Evolutionary conservation across 805 yeast genomes (phyloP), one percentile per base, ranked within the genome.

Genomic region (Scheffersomyces stipitis): DNA sequence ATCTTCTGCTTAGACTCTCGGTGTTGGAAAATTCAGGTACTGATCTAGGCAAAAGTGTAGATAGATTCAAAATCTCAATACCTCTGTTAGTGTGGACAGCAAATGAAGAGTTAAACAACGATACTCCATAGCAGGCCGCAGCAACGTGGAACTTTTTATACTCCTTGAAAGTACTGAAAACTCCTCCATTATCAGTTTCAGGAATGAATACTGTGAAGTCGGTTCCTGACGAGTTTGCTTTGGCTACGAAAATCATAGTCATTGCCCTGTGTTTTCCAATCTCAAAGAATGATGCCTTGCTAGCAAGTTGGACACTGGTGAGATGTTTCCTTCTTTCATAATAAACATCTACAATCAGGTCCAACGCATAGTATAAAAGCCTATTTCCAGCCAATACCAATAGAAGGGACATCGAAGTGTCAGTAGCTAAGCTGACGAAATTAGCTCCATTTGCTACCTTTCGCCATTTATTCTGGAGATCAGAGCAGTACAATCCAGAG

Each of bases 211-310:
- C 83, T 60, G 73, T 83, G 70, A 78, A 82, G 58, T 47, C 63
- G 33, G 71, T 75, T 9, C 62, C 47, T 10, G 62, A 62, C 24
- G 75, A 69, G 34, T 56, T 60, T 61, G 64, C 71, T 51, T 75
- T 78, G 60, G 80, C 76, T 57, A 71, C 75, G 50, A 73, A 76
- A 38, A 81, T 58, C 72, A 77, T 69, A 28, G 69, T 76, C 44
- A 78, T 69, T 57, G 78, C 80, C 40, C 80, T 72, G 53, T 89
- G 87, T 20, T 70, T 75, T 0, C 93, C 96, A 41, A 84, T 64
- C 32, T 74, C 75, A 60, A 86, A 89, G 44, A 75, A 80, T 0
- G 54, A 78, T 60, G 56, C 62, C 33, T 79, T 78, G 45, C 73
- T 67, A 10, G 79, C 65, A 9, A 78, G 48, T 18, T 69, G 57